phyloP scores from a whole-genome alignment of 441 rosid genomes.

The Euphorbia neoarborescens region DNA sequence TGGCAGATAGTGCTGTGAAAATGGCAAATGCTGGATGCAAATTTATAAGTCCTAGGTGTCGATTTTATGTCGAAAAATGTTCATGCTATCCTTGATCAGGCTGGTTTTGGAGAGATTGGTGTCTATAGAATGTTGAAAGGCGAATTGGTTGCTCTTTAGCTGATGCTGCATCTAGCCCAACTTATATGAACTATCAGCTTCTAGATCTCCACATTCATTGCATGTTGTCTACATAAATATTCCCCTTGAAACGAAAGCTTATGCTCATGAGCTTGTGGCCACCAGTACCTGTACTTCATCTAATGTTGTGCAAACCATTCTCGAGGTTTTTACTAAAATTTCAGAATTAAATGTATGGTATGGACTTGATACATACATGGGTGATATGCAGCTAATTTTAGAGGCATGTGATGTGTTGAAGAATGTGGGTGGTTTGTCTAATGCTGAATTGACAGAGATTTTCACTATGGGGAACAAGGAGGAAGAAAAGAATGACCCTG shows the following conservation, averaged over 20 bases:
- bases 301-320: conserved; percentile 80
- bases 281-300: conserved; percentile 95
- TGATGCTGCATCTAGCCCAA: conserved; percentile 84
- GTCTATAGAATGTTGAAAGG: conserved; percentile 90
- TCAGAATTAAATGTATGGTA: conserved; percentile 71
- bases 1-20: conserved; percentile 91
- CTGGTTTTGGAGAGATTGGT: conserved; percentile 78
- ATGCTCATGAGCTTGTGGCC: conserved; percentile 88
- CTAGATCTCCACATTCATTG: conserved; percentile 52
- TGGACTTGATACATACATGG: conserved; percentile 99
- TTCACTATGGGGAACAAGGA: too few species aligned
- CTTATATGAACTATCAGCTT: conserved; percentile 76
- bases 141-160: conserved; percentile 91
- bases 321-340: conserved; percentile 86
- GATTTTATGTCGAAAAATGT: conserved; percentile 98
- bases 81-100: conserved; percentile 91
- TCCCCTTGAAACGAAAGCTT: conserved; percentile 90
- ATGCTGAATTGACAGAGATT: too few species aligned
- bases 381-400: too few species aligned
- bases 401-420: too few species aligned
- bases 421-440: too few species aligned
- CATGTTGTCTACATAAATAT: conserved; percentile 92
- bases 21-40: conserved; percentile 91
- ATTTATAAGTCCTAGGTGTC: conserved; percentile 77
- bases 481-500: too few species aligned